Evolutionary conservation across 2,329 filamentous ascomycete genomes (phyloP).

Genomic region (Hortaea werneckii): DNA sequence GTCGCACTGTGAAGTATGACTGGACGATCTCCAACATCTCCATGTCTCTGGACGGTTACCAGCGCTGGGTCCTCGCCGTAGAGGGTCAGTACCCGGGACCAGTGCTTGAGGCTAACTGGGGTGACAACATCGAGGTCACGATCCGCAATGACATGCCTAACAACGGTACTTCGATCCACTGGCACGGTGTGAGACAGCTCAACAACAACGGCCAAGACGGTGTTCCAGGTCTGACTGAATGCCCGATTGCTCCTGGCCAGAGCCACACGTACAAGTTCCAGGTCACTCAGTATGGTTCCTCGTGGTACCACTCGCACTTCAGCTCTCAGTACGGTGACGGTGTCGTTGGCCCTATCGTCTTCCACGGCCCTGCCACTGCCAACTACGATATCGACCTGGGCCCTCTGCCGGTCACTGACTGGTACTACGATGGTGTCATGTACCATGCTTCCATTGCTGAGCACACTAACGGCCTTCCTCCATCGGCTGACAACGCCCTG

Average conservation of each 20-base stretch:
- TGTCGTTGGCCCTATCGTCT: constrained; percentile 49
- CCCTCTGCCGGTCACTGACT: constrained; percentile 50
- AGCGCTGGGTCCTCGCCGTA: constrained; percentile 36
- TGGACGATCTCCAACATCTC: constrained; percentile 36
- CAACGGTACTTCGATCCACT: constrained; percentile 55
- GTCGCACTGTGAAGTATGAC: constrained; percentile 28
- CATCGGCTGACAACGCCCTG: constrained; percentile 42
- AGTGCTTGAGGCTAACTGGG: constrained; percentile 18
- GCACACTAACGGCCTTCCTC: constrained; percentile 21
- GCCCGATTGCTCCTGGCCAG: constrained; percentile 39
- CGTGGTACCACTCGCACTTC: constrained; percentile 50
- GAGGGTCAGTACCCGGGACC: constrained; percentile 55
- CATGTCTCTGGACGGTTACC: constrained; percentile 34
- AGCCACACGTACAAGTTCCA: constrained; percentile 49
- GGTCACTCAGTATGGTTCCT: constrained; percentile 37
- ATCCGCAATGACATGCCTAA: constrained; percentile 43
- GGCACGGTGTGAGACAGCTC: constrained; percentile 51
- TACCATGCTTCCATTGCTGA: constrained; percentile 21
- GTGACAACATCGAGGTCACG: constrained; percentile 39
- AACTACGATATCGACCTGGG: constrained; percentile 57
- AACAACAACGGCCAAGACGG: constrained; percentile 49
- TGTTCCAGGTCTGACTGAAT: constrained; percentile 40
- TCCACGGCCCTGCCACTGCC: constrained; percentile 49
- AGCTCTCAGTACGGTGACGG: constrained; percentile 47
- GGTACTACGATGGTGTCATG: constrained; percentile 31